Base-by-base conservation (phyloP, 225 moss, liverwort and hornwort genomes). In the Neckera pumila region DNA sequence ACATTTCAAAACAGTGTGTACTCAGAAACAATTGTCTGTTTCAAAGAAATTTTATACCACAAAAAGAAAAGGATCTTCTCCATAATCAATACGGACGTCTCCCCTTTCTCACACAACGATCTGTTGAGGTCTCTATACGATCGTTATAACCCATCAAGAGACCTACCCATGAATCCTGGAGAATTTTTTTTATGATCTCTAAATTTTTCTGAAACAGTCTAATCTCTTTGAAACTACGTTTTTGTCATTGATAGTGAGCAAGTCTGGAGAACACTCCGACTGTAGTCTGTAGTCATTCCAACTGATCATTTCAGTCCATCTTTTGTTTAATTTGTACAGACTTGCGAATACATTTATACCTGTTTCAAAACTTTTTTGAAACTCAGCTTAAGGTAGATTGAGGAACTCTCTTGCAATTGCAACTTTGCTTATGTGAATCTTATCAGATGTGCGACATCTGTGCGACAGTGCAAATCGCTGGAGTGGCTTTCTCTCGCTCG, bases 401-500 rank as follows among this genome's bases (percentile, higher is more conserved):
- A 54, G 23, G 6, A 36, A 77, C 15, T 77, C 23, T 15, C 23
- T 77, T 54, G 54, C 45, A 45, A 45, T 45, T 45, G 45, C 54
- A 77, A 77, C 54, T 18, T 7, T 33, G 76, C 76, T 34, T 51
- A 13, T 33, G 33, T 31, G 19, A 33, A 75, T 33, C 12, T 51
- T 5, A 53, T 53, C 53, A 14, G 36, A 76, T 14, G 76, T 76
- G 76, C 21, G 21, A 11, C 75, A 3, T 45, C 72, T 87, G 51
- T 73, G 82, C 40, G n/a, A 88, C 95, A 97, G 98, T 97, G 96
- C 79, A 88, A 91, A 31, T 91, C 94, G 15, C 84, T 98, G 88
- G 93, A 98, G 86, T 94, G 96, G 91, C 88, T 97, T 11, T 92
- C 93, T 25, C 75, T 98, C 30, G 88, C 93, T 19, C 95, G 95